Evolutionary conservation across 2,329 filamentous ascomycete genomes (phyloP), one percentile per base, ranked within the genome.

Genomic region (Aureobasidium sp.): DNA sequence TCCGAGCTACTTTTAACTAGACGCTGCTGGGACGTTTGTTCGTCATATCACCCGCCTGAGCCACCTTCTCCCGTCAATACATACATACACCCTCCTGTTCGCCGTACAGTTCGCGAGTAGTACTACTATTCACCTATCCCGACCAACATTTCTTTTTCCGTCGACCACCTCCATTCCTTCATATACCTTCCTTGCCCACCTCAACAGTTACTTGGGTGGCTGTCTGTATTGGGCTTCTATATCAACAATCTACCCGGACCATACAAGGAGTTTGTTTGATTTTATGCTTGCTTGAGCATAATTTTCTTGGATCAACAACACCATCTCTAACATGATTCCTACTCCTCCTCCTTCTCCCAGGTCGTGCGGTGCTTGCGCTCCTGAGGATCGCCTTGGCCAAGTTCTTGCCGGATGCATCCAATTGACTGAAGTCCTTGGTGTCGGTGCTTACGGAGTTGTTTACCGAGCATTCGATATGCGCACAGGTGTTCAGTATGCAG

Each of bases 401-500:
- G 82, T 93, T 68, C 83, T 97, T 67, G 90, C 90, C 69, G 88
- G 88, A 73, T 87, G 89, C 73, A 83, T 97, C 68, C 87, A 93
- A 78, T 81, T 97, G 70, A 90, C 87, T 66, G 84, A 86, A 65
- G 90, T 97, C 69, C 83, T 97, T 65, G 94, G 94, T 67, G 90
- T 93, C 56, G 94, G 94, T 69, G 94, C 94, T 63, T 99, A 99
- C 76, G 94, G 94, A 67, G 92, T 97, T 45, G 94, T 99, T 29
- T 97, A 97, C 79, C 86, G 87, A 67, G 92, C 92, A 70, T 81
- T 89, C 77, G 92, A 94, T 78, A 84, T 93, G 73, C 87, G 87
- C 73, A 93, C 87, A 68, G 84, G 88, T 73, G 83, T 86, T 63
- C 87, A 85, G 67, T 99, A 96, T 81, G 94, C 94, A 66, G 93